Conservation (phyloP, 2,329 filamentous ascomycete species). For the Nemania sp. region DNA sequence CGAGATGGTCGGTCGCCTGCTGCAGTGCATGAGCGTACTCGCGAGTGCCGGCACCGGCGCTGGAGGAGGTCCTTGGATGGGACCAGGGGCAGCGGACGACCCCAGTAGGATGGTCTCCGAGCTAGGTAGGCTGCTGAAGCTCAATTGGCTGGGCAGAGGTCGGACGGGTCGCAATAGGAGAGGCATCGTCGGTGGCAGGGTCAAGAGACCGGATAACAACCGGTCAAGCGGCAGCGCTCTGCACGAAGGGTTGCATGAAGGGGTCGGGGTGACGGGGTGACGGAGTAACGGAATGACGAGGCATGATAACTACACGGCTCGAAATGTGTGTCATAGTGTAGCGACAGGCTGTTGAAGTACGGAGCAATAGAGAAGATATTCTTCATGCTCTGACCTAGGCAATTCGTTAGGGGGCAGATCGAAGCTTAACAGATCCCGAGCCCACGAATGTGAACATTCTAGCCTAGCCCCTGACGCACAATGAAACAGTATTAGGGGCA, state of each 20-base stretch:
- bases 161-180: slow-evolving; percentile 85
- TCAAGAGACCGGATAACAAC: slow-evolving; percentile 49
- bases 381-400: too few species aligned
- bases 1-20: slow-evolving; percentile 91
- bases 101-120: slow-evolving; percentile 79
- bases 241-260: slow-evolving; percentile 33
- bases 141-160: slow-evolving; percentile 94
- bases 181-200: slow-evolving; percentile 78
- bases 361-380: too few species aligned
- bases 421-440: too few species aligned
- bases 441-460: too few species aligned
- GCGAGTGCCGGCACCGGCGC: slow-evolving; percentile 67
- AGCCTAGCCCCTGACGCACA: too few species aligned
- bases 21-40: slow-evolving; percentile 93
- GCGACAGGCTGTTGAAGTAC: too few species aligned
- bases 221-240: slow-evolving; percentile 24
- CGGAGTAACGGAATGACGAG: background rate
- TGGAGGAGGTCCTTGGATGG: slow-evolving; percentile 57
- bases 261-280: slow-evolving; percentile 34
- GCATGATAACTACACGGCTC: slow-evolving; percentile 6
- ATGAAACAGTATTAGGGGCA: too few species aligned
- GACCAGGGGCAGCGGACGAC: slow-evolving; percentile 61
- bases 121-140: slow-evolving; percentile 83
- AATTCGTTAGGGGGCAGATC: too few species aligned
- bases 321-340: background rate